Evolutionary conservation across 495 filamentous ascomycete species (phyloP), one percentile per base, ranked within the genome.

Genomic region (Hypoxylon subgilvum): DNA sequence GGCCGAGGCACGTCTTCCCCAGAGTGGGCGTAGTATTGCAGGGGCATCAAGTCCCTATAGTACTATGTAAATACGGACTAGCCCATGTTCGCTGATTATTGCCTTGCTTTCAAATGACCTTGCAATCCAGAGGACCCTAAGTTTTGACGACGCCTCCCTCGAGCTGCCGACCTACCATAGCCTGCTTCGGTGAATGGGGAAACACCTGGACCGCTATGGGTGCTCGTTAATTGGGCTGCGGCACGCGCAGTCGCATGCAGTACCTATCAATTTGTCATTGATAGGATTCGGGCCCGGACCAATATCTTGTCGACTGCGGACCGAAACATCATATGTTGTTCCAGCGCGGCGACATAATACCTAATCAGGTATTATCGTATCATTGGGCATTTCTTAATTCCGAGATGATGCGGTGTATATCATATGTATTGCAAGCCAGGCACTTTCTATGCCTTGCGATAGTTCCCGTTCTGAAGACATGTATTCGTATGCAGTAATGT

Each of bases 51-150:
- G 25, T 9, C n/a, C n/a, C n/a, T n/a, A n/a, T n/a, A n/a, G n/a
- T n/a, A n/a, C n/a, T n/a, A n/a, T n/a, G n/a, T n/a, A n/a, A n/a
- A n/a, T n/a, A 28, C 16, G 41, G 53, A 53, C 42, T 52, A 49
- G 65, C 62, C 59, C 66, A 63, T 67, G 63, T 53, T 69, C 66
- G 66, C 66, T 58, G 66, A 69, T 47, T 57, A 42, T 64, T 69
- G 63, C 66, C 66, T 36, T 45, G 39, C 21, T 45, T 44, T 35
- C 19, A 23, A 32, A 60, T 23, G 52, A 31, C 61, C 53, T 65
- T 61, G 63, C 52, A 52, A 62, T 34, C 51, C 32, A 32, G 46
- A 48, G 13, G 7, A 38, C n/a, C 31, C n/a, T 13, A 6, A 12
- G 16, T 25, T 39, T 56, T 34, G 27, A 41, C 27, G 19, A 16